Percentiles rank a stretch among this genome's conserved stretches.
Evolutionary conservation across 441 rosid genomes (phyloP).

Genomic region (Geranium incanum): DNA sequence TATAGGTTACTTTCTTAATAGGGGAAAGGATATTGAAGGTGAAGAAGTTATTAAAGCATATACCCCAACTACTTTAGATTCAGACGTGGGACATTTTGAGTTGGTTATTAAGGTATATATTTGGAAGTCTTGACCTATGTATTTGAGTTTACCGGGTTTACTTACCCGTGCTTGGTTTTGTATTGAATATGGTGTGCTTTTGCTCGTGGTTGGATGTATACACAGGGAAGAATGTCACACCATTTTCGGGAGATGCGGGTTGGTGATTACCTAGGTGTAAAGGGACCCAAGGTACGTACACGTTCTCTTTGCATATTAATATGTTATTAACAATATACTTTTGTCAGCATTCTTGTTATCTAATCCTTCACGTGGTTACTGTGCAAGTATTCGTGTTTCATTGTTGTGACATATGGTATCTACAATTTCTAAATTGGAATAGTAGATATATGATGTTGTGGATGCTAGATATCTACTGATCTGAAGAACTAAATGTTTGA

Average conservation of each 20-base stretch:
- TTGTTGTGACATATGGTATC: no score
- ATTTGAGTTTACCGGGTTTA: not conserved
- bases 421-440: no score
- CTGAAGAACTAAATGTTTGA: no score
- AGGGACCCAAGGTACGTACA: constrained; percentile 48
- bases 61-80: constrained; percentile 35
- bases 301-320: not conserved
- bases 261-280: constrained; percentile 40
- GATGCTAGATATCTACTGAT: no score
- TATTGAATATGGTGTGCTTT: not conserved
- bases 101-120: constrained; percentile 29
- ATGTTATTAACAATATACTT: not conserved
- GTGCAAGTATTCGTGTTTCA: no score
- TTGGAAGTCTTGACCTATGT: not conserved
- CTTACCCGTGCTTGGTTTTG: not conserved
- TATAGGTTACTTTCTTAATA: constrained; percentile 5
- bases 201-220: constrained; percentile 28
- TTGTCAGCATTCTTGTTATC: not conserved
- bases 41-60: constrained; percentile 26
- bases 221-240: constrained; percentile 52
- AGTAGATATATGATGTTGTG: no score
- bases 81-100: constrained; percentile 32
- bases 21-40: constrained; percentile 28
- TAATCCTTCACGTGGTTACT: not conserved
- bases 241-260: constrained; percentile 40